Conservation (phyloP, 768 basidiomycete species). For the Pulveroboletus sp. region DNA sequence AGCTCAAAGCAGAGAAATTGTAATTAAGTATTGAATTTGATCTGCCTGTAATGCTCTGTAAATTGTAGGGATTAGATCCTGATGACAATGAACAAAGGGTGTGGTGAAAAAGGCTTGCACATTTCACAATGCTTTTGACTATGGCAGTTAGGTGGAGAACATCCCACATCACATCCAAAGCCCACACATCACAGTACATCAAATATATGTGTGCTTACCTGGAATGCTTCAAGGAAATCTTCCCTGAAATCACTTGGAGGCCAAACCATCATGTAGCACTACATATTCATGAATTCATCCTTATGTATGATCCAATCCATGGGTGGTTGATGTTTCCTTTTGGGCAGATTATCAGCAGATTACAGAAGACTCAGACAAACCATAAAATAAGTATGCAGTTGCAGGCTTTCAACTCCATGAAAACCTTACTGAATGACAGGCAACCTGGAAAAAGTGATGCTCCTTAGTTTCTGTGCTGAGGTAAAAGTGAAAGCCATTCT, state of each 20-base stretch:
- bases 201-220: slow-evolving; percentile 27
- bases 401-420: not conserved
- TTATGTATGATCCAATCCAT: slow-evolving; percentile 31
- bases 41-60: slow-evolving; percentile 26
- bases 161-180: slow-evolving; percentile 15
- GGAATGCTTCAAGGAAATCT: slow-evolving; percentile 14
- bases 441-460: slow-evolving; percentile 5
- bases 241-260: slow-evolving; percentile 12
- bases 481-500: slow-evolving; percentile 2
- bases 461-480: not conserved
- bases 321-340: slow-evolving; percentile 36
- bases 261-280: slow-evolving; percentile 34
- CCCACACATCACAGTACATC: slow-evolving; percentile 13
- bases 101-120: slow-evolving; percentile 12
- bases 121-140: slow-evolving; percentile 31
- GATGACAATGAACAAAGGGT: not conserved
- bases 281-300: slow-evolving; percentile 28
- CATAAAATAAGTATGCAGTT: not conserved
- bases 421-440: not conserved
- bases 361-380: slow-evolving; percentile 19
- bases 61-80: slow-evolving; percentile 22
- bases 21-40: slow-evolving; percentile 22
- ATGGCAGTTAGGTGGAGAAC: slow-evolving; percentile 24
- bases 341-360: slow-evolving; percentile 23
- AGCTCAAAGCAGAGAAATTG: slow-evolving; percentile 36